Evolutionary conservation across 208 protist species (phyloP).

Genomic region (Entamoeba histolytica): DNA sequence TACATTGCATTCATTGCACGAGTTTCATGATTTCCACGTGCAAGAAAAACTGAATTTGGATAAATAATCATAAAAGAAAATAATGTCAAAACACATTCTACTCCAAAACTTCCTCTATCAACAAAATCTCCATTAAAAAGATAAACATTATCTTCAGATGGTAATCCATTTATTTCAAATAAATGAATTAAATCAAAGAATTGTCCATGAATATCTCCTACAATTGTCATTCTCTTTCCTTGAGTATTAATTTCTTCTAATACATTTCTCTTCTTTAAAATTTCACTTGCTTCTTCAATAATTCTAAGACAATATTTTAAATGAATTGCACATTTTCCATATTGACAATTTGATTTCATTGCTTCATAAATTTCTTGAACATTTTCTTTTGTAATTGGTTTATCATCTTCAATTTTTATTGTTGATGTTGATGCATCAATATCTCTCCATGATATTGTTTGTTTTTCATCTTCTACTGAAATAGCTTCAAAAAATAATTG

Average conservation of each 20-base stretch:
- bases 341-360: neutral
- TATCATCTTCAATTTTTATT: neutral
- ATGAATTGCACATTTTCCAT: neutral
- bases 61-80: conserved; percentile 45
- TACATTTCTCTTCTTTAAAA: neutral
- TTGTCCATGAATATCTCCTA: conserved; percentile 96
- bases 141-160: neutral
- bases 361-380: neutral
- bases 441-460: neutral
- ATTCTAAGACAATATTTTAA: neutral
- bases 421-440: neutral
- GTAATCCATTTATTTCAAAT: conserved; percentile 63
- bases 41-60: conserved; percentile 10
- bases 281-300: neutral
- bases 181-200: conserved; percentile 86
- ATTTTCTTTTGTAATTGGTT: neutral
- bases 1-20: conserved; percentile 4
- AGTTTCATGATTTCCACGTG: conserved; percentile 32
- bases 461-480: neutral
- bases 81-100: conserved; percentile 48
- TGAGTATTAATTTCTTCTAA: neutral
- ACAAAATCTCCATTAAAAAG: conserved; percentile 41
- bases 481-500: neutral
- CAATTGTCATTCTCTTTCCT: conserved; percentile 61
- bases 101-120: conserved; percentile 44